Evolutionary conservation across 495 filamentous ascomycete genomes (phyloP), one percentile per base, ranked within the genome.

Genomic region (Neurospora africana): DNA sequence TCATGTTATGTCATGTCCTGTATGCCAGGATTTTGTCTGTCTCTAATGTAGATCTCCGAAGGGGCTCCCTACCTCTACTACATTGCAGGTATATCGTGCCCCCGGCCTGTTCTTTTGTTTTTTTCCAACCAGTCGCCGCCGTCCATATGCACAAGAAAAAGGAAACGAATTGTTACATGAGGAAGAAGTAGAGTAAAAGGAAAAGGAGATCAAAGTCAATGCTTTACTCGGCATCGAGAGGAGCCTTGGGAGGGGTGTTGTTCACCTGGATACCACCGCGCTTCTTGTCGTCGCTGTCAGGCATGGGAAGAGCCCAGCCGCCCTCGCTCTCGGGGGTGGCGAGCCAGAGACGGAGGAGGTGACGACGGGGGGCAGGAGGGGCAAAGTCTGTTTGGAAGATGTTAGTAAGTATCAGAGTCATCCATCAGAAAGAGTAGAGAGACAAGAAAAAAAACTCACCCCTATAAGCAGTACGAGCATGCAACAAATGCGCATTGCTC

Each of bases 301-400:
- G 87, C 80, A 93, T 95, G 13, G 92, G 92, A 79, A 95, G 80
- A 69, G 87, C 90, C 93, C 93, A 97, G 1, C 93, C 93, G 0
- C 93, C 93, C 79, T 96, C 93, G 36, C 79, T 79, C 82, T 95
- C 92, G 0, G 93, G 93, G 17, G 89, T 91, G 7, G 90, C 88
- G 65, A 97, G 80, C 93, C 93, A 97, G 69, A 96, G 79, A 30
- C 93, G 84, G 87, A 97, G 91, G n/a, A 97, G 81, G 80, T 94
- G 91, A 65, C 92, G 82, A 15, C 91, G 82, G 0, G 91, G 89
- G 67, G 76, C 79, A 67, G 71, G 83, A 75, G 58, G 90, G 83
- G 90, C 83, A 75, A 88, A 87, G 77, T 94, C 92, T 76, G 41
- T 69, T 41, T 4, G 0, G 10, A 5, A n/a, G 21, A 73, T 53